A percentile compares a stretch with the other conserved stretches of the same genome.
These are phyloP conservation scores for Dendrobium huoshanense DNA, from an alignment of 106 monocot species.

Conservation along the genomic window DNA sequence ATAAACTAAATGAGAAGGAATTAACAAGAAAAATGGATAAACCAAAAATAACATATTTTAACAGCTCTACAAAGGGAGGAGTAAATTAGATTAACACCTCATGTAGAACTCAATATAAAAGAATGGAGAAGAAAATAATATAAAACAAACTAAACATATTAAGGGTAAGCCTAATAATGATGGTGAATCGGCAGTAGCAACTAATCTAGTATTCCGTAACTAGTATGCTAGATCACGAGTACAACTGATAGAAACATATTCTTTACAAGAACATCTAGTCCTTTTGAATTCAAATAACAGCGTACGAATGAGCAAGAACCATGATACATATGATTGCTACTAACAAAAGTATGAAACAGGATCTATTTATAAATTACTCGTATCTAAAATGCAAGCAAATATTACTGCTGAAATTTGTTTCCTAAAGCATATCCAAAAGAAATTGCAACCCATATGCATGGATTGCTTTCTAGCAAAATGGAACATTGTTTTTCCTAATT, in stretches of 20 bases:
- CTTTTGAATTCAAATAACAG: not conserved
- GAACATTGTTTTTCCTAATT: too few species aligned
- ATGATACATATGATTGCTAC: not conserved
- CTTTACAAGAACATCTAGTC: not conserved
- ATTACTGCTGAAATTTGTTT: too few species aligned
- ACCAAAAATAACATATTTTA: not conserved
- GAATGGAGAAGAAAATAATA: not conserved
- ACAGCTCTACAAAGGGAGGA: not conserved
- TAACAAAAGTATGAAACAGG: not conserved
- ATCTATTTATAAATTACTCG: too few species aligned
- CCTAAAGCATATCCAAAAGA: too few species aligned
- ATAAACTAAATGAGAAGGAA: not conserved
- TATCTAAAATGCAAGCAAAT: too few species aligned
- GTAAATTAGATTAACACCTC: not conserved
- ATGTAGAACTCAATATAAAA: not conserved
- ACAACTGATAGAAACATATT: not conserved
- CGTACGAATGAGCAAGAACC: not conserved
- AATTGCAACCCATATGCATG: too few species aligned
- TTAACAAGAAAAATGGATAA: not conserved
- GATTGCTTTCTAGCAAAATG: too few species aligned
- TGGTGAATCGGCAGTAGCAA: too few species aligned
- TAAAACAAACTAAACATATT: not conserved
- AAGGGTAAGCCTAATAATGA: not conserved
- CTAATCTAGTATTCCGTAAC: too few species aligned
- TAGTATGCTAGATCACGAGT: too few species aligned